Evolutionary conservation across 2,329 filamentous ascomycete species (phyloP).

Genomic region (Xylaria hypoxylon): DNA sequence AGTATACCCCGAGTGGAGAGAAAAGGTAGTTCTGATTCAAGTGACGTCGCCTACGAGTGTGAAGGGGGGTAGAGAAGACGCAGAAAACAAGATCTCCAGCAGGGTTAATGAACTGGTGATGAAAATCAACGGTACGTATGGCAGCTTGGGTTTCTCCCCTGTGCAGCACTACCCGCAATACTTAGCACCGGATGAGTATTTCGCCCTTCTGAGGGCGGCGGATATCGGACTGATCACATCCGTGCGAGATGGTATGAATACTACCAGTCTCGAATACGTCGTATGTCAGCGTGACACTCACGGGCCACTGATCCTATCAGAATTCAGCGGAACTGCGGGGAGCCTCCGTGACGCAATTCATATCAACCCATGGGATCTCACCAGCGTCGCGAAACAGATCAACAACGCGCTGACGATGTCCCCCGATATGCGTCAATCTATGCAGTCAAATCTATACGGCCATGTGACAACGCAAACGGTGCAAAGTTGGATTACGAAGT

Average conservation of each 20-base stretch:
- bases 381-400: conserved; percentile 85
- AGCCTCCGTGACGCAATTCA: conserved; percentile 88
- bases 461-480: conserved; percentile 90
- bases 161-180: conserved; percentile 97
- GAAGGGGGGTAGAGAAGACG: conserved; percentile 80
- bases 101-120: conserved; percentile 92
- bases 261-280: conserved; percentile 93
- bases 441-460: conserved; percentile 80
- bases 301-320: conserved; percentile 91
- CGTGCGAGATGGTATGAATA: conserved; percentile 98
- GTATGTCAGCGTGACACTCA: conserved; percentile 89
- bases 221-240: conserved; percentile 96
- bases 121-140: conserved; percentile 90
- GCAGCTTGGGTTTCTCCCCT: conserved; percentile 87
- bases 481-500: conserved; percentile 84
- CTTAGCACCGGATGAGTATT: conserved; percentile 89
- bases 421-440: conserved; percentile 70
- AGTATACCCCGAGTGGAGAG: conserved; percentile 89
- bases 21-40: conserved; percentile 92
- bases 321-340: conserved; percentile 94
- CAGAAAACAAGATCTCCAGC: conserved; percentile 83
- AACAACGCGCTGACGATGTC: conserved; percentile 84
- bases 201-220: conserved; percentile 88
- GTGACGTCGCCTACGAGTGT: conserved; percentile 89
- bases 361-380: conserved; percentile 96